Percentiles rank a stretch among this genome's conserved stretches.
phyloP scores from a whole-genome alignment of 140 eudicot species.

The Anethum foeniculum region DNA sequence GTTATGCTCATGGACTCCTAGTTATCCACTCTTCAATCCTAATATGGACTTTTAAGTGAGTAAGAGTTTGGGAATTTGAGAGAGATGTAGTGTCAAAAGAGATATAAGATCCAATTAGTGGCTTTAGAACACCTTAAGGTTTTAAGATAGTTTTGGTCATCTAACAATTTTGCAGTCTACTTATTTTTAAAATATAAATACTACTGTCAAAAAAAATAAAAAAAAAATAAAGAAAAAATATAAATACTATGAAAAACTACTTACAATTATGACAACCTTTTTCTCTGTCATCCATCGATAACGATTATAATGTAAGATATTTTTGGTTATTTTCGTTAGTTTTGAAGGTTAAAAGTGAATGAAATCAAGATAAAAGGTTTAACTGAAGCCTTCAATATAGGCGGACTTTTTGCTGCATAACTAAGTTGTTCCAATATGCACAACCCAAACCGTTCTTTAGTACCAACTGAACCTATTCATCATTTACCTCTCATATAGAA shows the following conservation, averaged over 20 bases:
- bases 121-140: neutral
- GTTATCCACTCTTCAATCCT: neutral
- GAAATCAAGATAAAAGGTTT: neutral
- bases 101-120: neutral
- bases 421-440: neutral
- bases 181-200: neutral
- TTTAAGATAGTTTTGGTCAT: neutral
- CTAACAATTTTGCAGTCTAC: neutral
- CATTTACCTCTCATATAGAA: neutral
- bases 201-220: no score
- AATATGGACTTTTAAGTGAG: neutral
- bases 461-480: neutral
- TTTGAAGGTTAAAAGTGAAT: neutral
- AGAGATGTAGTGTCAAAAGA: neutral
- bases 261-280: neutral
- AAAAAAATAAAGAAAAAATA: neutral
- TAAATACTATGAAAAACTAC: neutral
- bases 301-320: neutral
- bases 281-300: neutral
- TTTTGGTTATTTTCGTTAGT: neutral
- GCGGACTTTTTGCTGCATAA: neutral
- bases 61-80: neutral
- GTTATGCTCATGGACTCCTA: neutral
- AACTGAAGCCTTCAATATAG: neutral
- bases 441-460: neutral